Base-by-base conservation (phyloP, 2,329 filamentous ascomycete genomes). In the Ophiocordyceps camponoti-floridani region DNA sequence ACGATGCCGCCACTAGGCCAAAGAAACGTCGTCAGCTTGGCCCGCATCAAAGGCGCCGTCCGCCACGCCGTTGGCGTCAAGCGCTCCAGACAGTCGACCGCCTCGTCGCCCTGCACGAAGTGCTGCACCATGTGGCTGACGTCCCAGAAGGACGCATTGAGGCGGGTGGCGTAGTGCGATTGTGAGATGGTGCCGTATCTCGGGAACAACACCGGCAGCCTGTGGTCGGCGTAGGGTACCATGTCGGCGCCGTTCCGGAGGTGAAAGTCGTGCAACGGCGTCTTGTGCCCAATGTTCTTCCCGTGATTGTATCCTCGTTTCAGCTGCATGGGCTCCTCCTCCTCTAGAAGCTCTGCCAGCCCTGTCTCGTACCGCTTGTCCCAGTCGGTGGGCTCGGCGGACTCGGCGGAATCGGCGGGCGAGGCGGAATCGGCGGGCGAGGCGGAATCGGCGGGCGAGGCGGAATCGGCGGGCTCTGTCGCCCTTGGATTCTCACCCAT, bases 61-160 rank as follows among this genome's bases (percentile, higher is more conserved):
- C 71, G 68, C 43, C 91, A 69, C 41, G 78, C 77, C 12, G 81
- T 79, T 0, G 91, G 91, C 1, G 88, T 94, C 48, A 98, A 69
- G 51, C 69, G 78, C 68, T 94, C 79, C 33, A 98, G 74, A 59
- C 96, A 91, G 4, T 75, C 75, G 26, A 81, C 73, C 5, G 85
- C 88, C 31, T 83, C 83, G 7, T 85, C 77, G 0, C 91, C 91
- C 44, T 76, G 76, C 58, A 98, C 78, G 52, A 79, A 74, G 62
- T 94, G 87, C 66, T 94, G 88, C 50, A 82, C 87, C 89, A 96
- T 96, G 67, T 96, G 91, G 60, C 82, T 82, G 45, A 96, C 91
- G 62, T 98, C 91, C 58, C 98, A 98, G 50, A 98, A 67, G 50
- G 87, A 94, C 47, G 85, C 83, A 62, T 88, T 83, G 54, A 78